These are phyloP conservation scores for Meyerozyma sp. DNA, from an alignment of 1,139 yeast species.

Conservation along the genomic window DNA sequence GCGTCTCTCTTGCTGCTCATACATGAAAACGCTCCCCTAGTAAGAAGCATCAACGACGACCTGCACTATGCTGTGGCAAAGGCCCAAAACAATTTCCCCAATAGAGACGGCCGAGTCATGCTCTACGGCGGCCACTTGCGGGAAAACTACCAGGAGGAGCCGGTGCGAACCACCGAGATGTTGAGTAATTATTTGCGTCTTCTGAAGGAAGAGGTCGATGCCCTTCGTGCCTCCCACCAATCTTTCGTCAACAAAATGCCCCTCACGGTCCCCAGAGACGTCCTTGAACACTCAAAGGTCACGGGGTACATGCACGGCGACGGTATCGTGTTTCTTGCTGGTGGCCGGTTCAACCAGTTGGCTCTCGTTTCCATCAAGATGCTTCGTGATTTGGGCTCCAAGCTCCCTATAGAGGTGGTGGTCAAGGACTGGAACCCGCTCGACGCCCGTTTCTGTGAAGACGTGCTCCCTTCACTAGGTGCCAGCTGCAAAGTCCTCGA, in stretches of 20 bases:
- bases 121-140: constrained; percentile 32
- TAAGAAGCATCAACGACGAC: constrained; percentile 20
- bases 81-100: constrained; percentile 14
- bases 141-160: constrained; percentile 26
- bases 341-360: constrained; percentile 53
- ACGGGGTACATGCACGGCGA: constrained; percentile 36
- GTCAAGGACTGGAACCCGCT: constrained; percentile 24
- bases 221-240: constrained; percentile 13
- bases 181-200: constrained; percentile 18
- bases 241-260: constrained; percentile 16
- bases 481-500: constrained; percentile 29
- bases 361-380: constrained; percentile 50
- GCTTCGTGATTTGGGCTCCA: constrained; percentile 48
- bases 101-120: constrained; percentile 23
- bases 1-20: constrained; percentile 12
- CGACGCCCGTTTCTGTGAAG: constrained; percentile 26
- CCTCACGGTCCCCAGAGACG: constrained; percentile 16
- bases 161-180: constrained; percentile 21
- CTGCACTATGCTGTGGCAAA: constrained; percentile 21
- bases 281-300: constrained; percentile 15
- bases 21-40: constrained; percentile 18
- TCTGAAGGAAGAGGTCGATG: constrained; percentile 15
- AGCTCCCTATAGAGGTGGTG: constrained; percentile 53
- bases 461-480: constrained; percentile 24
- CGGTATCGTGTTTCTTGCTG: constrained; percentile 62